Percentiles rank a stretch among this genome's conserved stretches.
These are phyloP conservation scores for Penicillium mononematosum DNA, from an alignment of 495 filamentous ascomycete species.

Conservation along the genomic window DNA sequence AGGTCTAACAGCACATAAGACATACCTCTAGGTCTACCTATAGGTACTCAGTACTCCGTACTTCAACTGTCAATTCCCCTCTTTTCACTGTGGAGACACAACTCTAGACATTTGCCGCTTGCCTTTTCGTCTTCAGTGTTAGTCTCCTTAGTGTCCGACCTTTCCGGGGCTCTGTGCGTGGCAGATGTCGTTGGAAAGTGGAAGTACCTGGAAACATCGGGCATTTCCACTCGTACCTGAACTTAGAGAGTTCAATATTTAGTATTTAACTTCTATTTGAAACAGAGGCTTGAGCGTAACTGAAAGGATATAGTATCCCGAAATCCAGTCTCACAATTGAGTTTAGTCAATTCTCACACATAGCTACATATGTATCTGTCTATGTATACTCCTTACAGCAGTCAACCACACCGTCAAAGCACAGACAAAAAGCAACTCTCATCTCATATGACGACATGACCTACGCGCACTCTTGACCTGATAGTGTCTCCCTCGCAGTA, in stretches of 20 bases:
- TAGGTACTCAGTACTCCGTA: too few relatives aligned
- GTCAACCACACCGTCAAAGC: conserved; percentile 8
- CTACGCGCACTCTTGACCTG: neutral
- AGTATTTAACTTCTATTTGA: neutral
- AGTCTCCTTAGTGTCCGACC: neutral
- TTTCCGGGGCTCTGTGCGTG: conserved; percentile 7
- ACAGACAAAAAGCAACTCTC: neutral
- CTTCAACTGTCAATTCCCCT: neutral
- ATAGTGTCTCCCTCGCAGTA: neutral
- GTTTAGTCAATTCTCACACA: neutral
- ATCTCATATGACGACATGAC: neutral
- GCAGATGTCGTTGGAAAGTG: neutral
- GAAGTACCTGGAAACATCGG: neutral
- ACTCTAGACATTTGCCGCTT: neutral
- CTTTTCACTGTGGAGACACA: neutral
- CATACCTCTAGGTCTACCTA: neutral
- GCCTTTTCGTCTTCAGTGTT: neutral
- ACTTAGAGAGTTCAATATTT: neutral
- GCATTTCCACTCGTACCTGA: neutral
- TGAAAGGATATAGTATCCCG: too few relatives aligned
- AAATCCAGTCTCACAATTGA: neutral
- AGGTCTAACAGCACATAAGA: conserved; percentile 8
- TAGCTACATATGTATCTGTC: neutral
- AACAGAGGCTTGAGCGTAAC: conserved; percentile 4
- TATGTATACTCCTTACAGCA: conserved; percentile 3